Conservation (phyloP, 257 asterid genomes). For the Haberlea rhodopensis region DNA sequence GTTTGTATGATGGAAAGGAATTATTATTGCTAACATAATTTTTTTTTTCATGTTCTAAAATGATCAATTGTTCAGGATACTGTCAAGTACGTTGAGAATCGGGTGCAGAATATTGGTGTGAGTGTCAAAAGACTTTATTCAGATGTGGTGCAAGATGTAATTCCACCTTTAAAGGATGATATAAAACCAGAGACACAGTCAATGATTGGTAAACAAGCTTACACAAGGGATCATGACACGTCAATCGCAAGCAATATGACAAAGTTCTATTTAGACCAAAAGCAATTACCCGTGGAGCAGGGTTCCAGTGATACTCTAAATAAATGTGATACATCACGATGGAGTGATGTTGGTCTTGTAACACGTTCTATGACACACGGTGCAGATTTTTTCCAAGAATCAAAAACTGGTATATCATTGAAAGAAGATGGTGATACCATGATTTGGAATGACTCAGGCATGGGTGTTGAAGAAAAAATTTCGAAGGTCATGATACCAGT, state of each 20-base stretch:
- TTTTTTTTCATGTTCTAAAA: background rate
- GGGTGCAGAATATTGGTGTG: constrained; percentile 57
- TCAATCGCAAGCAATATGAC: constrained; percentile 19
- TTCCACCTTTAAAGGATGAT: constrained; percentile 32
- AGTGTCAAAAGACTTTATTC: constrained; percentile 54
- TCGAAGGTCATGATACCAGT: constrained; percentile 19
- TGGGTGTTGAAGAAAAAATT: constrained; percentile 21
- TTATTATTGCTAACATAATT: background rate
- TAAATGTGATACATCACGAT: constrained; percentile 4
- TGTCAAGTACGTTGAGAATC: constrained; percentile 52
- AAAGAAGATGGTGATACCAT: constrained; percentile 23
- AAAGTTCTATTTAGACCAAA: constrained; percentile 14
- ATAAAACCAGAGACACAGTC: constrained; percentile 20
- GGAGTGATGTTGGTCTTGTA: constrained; percentile 18
- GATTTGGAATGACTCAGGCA: constrained; percentile 20
- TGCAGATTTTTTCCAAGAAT: constrained; percentile 27
- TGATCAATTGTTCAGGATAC: constrained; percentile 47
- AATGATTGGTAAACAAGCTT: constrained; percentile 23
- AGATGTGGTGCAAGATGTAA: constrained; percentile 48
- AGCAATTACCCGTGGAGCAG: constrained; percentile 26
- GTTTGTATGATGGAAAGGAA: background rate
- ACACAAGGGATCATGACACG: constrained; percentile 11
- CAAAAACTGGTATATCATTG: constrained; percentile 23
- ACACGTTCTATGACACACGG: constrained; percentile 10
- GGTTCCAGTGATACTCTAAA: constrained; percentile 15